phyloP scores from a whole-genome alignment of 148 eudicot genomes.

The Agrostemma githago region DNA sequence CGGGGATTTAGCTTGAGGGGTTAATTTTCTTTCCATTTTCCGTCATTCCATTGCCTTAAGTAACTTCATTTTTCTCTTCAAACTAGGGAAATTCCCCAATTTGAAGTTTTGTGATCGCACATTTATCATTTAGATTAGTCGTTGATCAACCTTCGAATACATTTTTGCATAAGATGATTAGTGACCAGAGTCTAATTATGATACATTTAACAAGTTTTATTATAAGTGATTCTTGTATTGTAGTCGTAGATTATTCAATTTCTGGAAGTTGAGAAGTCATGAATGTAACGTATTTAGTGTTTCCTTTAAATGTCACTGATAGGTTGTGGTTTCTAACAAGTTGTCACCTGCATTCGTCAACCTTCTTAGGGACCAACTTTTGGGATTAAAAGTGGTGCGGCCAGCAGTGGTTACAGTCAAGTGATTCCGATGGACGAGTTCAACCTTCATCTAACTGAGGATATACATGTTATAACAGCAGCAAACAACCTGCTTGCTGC shows the following conservation, averaged over 20 bases:
- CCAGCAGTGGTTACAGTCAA: conserved; percentile 99
- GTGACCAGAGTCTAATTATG: no score
- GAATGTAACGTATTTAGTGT: conserved; percentile 2
- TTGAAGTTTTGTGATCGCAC: no score
- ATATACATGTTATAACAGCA: conserved; percentile 98
- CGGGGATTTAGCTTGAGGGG: background rate
- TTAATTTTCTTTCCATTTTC: background rate
- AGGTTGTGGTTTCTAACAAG: conserved; percentile 38
- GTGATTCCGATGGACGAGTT: conserved; percentile 99
- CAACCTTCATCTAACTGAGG: conserved; percentile 95
- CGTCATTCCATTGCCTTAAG: background rate
- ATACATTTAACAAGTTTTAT: no score
- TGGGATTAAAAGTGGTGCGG: conserved; percentile 99
- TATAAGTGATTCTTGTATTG: no score
- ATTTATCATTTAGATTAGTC: no score
- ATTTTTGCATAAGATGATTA: no score
- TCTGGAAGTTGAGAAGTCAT: background rate
- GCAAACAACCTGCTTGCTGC: conserved; percentile 98
- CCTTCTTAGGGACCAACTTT: conserved; percentile 99
- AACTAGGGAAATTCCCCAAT: no score
- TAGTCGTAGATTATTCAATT: no score
- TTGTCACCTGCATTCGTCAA: conserved; percentile 91
- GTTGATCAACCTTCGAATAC: no score
- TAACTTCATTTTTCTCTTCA: no score
- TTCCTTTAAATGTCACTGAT: conserved; percentile 4